A percentile compares a stretch with the other conserved stretches of the same genome.
These are phyloP conservation scores for Colletotrichum noveboracense DNA, from an alignment of 2,329 filamentous ascomycete genomes.

Conservation along the genomic window DNA sequence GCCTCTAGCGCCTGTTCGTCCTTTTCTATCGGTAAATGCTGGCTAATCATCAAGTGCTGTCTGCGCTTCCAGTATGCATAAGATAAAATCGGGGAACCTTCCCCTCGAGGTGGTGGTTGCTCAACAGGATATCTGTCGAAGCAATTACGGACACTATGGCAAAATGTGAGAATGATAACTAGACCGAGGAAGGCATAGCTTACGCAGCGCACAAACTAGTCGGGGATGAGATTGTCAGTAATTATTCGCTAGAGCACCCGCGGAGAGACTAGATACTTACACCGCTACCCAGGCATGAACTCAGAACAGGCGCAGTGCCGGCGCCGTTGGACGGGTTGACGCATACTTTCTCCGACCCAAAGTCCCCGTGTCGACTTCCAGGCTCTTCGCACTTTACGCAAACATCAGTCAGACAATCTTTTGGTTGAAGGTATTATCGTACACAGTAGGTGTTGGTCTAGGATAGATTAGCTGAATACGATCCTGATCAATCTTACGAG, in stretches of 20 bases:
- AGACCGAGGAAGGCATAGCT: neutral
- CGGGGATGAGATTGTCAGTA: neutral
- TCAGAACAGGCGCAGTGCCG: neutral
- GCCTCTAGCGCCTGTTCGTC: neutral
- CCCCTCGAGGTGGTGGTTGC: neutral
- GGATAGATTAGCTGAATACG: neutral
- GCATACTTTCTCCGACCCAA: neutral
- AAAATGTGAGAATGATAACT: neutral
- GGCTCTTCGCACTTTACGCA: neutral
- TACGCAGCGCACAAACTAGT: neutral
- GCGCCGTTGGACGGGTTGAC: neutral
- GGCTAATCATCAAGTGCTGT: neutral
- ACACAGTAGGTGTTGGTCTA: neutral
- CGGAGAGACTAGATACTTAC: neutral
- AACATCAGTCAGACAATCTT: fast-evolving
- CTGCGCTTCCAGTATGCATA: neutral
- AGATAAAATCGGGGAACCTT: neutral
- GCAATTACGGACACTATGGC: neutral
- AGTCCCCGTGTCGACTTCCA: neutral
- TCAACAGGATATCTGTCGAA: neutral
- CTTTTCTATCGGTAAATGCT: neutral
- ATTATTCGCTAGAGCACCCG: neutral
- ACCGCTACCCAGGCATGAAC: neutral
- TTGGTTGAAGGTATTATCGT: neutral
- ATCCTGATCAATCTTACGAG: neutral